Evolutionary conservation across 1,139 yeast species (phyloP), one percentile per base, ranked within the genome.

Genomic region (Hyphopichia buzzinii): DNA sequence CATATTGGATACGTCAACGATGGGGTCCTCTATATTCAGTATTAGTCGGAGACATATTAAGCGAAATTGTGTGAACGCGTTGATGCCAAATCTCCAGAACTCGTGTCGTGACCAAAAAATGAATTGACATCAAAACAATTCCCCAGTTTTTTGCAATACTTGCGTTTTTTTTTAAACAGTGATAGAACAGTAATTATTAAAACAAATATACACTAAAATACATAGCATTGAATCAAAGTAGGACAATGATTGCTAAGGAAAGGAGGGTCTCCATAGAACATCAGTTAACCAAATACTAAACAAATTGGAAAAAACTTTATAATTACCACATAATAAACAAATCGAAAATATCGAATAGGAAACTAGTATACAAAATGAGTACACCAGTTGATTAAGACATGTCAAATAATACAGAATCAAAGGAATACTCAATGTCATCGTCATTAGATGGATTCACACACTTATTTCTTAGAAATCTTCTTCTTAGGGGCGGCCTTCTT

Each of bases 401-500:
- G 12, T 11, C 12, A 25, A 25, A 21, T 21, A 21, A 21, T 21
- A 21, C 8, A 8, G 24, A 21, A 8, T 21, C 11, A 21, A 21
- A 21, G 10, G 8, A 21, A 21, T 21, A 21, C 11, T 8, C 24
- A 21, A 21, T 8, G 24, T 8, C 8, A 21, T 11, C 8, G 11
- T 8, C 8, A 8, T 21, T 21, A 21, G 8, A 21, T 11, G 27
- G 12, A 25, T n/a, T 4, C 4, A 12, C 7, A 11, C 24, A 17
- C 23, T 33, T 28, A 37, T 43, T 47, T 31, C 43, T 50, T 25
- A 25, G 27, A 6, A 42, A 49, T 53, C 29, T 52, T 49, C 39
- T 52, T 52, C 46, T 55, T 57, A 19, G 51, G 33, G 11, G 47
- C 43, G 36, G 55, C 44, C 45, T 51, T 54, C 11, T 21, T 37